phyloP scores from a whole-genome alignment of 768 basidiomycete species.

The Lepiota venenata region DNA sequence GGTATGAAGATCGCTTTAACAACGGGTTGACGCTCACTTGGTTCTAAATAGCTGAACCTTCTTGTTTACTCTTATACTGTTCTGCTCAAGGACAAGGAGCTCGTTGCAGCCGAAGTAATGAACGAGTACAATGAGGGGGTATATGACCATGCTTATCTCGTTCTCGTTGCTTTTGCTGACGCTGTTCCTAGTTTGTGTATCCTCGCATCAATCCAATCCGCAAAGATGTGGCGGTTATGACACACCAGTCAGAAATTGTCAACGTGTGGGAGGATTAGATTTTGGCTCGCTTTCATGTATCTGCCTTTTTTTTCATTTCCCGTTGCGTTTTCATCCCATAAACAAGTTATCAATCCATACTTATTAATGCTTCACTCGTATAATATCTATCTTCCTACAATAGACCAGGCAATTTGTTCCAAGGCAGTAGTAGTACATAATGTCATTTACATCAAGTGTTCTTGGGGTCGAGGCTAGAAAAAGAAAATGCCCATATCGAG shows the following conservation, averaged over 20 bases:
- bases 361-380: too few relatives aligned
- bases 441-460: too few relatives aligned
- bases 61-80: slow-evolving; percentile 55
- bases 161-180: background rate
- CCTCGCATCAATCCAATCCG: slow-evolving; percentile 78
- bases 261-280: slow-evolving; percentile 46
- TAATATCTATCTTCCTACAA: too few relatives aligned
- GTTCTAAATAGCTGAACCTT: slow-evolving; percentile 38
- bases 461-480: background rate
- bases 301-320: background rate
- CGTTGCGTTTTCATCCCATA: background rate
- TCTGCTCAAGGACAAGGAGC: slow-evolving; percentile 69
- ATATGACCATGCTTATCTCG: slow-evolving; percentile 25
- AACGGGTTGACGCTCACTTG: background rate
- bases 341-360: too few relatives aligned
- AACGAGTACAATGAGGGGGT: slow-evolving; percentile 83
- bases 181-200: slow-evolving; percentile 63
- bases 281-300: background rate
- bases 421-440: too few relatives aligned
- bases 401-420: too few relatives aligned
- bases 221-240: slow-evolving; percentile 81
- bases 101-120: slow-evolving; percentile 78
- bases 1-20: slow-evolving; percentile 34
- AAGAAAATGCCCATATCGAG: slow-evolving; percentile 47
- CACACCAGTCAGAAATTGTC: slow-evolving; percentile 77